These are phyloP conservation scores for Citrus mangshanensis DNA, from an alignment of 345 rosid genomes.

Conservation along the genomic window DNA sequence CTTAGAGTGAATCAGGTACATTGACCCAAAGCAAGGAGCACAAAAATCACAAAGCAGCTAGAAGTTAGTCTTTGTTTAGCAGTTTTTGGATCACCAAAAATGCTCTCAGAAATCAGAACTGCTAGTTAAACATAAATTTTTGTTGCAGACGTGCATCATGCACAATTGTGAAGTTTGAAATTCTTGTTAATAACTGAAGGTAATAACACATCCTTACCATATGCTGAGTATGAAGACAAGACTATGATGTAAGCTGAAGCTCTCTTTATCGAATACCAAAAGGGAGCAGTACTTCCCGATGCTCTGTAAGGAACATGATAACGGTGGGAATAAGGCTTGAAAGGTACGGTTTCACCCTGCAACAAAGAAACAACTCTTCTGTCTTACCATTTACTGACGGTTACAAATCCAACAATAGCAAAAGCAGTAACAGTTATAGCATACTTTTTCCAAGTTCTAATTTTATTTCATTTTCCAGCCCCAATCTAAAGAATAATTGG, in stretches of 20 bases:
- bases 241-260: conserved; percentile 84
- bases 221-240: conserved; percentile 82
- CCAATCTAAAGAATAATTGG: neutral
- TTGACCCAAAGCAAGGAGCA: neutral
- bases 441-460: neutral
- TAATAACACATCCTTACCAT: conserved; percentile 42
- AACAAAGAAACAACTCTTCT: conserved; percentile 7
- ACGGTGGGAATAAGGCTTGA: conserved; percentile 67
- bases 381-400: neutral
- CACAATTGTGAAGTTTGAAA: neutral
- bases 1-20: neutral
- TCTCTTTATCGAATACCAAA: conserved; percentile 97
- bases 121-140: neutral
- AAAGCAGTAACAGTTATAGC: neutral
- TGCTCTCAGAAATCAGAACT: neutral
- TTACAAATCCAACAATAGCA: neutral
- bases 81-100: neutral
- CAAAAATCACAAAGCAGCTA: neutral
- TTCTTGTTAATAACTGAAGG: neutral
- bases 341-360: conserved; percentile 85
- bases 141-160: neutral
- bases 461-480: neutral
- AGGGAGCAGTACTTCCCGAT: conserved; percentile 68
- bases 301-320: conserved; percentile 69
- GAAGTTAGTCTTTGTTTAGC: neutral